A percentile compares a stretch with the other conserved stretches of the same genome.
Evolutionary conservation across 257 asterid species (phyloP).

Genomic region (Solanum chilense): DNA sequence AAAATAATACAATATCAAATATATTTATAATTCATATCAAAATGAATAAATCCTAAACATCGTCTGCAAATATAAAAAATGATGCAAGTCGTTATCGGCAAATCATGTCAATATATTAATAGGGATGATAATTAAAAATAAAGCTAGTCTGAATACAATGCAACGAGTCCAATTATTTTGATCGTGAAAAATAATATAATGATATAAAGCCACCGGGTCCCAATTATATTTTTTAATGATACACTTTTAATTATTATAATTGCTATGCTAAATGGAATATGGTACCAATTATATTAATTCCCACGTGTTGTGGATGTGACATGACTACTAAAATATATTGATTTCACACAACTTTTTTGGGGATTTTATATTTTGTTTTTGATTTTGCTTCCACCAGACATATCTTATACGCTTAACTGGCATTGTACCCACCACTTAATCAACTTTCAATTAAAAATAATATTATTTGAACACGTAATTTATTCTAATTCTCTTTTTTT

Average conservation of each 20-base stretch:
- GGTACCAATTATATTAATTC: not conserved
- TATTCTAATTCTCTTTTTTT: not conserved
- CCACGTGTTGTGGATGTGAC: constrained; percentile 11
- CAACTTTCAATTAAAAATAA: not conserved
- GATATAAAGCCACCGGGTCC: constrained; percentile 5
- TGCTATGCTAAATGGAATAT: not conserved
- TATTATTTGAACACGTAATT: not conserved
- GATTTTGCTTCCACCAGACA: not conserved
- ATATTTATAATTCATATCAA: too few species aligned
- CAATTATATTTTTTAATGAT: not conserved
- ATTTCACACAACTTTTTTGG: not conserved
- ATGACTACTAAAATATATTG: not conserved
- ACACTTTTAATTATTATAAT: not conserved
- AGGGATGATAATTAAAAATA: not conserved
- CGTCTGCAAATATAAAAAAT: too few species aligned
- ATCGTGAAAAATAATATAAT: not conserved
- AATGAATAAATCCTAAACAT: too few species aligned
- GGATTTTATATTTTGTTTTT: not conserved
- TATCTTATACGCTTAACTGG: not conserved
- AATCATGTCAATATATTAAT: not conserved
- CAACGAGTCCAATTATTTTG: not conserved
- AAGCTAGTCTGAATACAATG: not conserved
- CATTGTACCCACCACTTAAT: not conserved
- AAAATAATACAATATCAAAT: too few species aligned
- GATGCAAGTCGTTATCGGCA: too few species aligned